Evolutionary conservation across 257 asterid species (phyloP).

Genomic region (Nicotiana paniculata): DNA sequence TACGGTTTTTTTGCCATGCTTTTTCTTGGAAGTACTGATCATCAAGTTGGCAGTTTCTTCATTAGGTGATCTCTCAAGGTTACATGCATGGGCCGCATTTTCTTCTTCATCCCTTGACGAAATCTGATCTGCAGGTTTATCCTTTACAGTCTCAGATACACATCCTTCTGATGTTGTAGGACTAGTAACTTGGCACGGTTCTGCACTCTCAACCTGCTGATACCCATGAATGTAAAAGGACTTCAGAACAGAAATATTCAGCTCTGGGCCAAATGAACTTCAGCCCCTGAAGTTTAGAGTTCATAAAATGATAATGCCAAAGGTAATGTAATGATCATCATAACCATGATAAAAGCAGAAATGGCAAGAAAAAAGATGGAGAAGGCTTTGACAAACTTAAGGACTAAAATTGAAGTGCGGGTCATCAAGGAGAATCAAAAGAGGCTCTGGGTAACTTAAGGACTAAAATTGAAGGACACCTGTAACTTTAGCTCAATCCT

Average conservation of each 20-base stretch:
- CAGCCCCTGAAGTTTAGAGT: neutral
- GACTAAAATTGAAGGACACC: neutral
- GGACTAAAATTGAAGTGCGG: neutral
- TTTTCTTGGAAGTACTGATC: slow-evolving; percentile 31
- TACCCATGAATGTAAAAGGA: slow-evolving; percentile 12
- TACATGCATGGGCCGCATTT: slow-evolving; percentile 19
- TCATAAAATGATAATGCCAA: neutral
- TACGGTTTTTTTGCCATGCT: slow-evolving; percentile 33
- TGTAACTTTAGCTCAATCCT: slow-evolving; percentile 14
- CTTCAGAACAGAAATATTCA: neutral
- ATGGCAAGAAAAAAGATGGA: neutral
- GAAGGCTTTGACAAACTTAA: neutral
- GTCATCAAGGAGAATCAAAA: neutral
- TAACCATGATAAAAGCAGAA: neutral
- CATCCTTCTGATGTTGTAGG: slow-evolving; percentile 29
- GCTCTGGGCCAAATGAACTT: neutral
- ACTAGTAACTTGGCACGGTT: slow-evolving; percentile 30
- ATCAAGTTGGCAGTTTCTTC: slow-evolving; percentile 29
- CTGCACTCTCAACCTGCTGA: slow-evolving; percentile 37
- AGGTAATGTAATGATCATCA: neutral
- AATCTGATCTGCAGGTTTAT: slow-evolving; percentile 22
- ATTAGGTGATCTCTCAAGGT: slow-evolving; percentile 14
- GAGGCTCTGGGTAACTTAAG: neutral
- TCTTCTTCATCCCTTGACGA: slow-evolving; percentile 20
- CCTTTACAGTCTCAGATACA: slow-evolving; percentile 27